Conservation (phyloP, 495 filamentous ascomycete genomes). For the Acidomyces sp. region DNA sequence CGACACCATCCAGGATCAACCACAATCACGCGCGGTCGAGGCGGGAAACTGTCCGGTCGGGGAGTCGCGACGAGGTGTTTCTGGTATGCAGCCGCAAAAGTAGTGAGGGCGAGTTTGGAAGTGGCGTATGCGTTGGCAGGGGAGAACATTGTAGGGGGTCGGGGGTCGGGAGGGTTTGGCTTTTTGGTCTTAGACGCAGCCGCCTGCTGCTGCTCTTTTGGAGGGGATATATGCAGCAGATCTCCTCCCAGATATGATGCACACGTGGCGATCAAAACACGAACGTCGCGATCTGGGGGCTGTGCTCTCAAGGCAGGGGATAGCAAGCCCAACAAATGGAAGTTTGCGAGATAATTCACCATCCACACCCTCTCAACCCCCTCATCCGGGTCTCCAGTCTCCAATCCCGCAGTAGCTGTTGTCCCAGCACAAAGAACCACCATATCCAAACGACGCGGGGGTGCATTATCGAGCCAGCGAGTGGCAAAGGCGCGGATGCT, state of each 20-base stretch:
- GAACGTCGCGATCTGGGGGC: slow-evolving; percentile 82
- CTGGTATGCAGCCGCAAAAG: slow-evolving; percentile 77
- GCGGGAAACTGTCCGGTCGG: slow-evolving; percentile 66
- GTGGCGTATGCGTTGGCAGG: slow-evolving; percentile 51
- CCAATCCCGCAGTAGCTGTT: slow-evolving; percentile 48
- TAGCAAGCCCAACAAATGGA: slow-evolving; percentile 83
- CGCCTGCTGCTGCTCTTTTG: not conserved
- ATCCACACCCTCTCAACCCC: slow-evolving; percentile 83
- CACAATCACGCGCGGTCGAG: slow-evolving; percentile 65
- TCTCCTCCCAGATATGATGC: slow-evolving; percentile 66
- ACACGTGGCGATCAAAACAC: slow-evolving; percentile 77
- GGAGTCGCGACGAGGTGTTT: slow-evolving; percentile 71
- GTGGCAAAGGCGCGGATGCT: slow-evolving; percentile 91
- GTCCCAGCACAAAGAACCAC: slow-evolving; percentile 74
- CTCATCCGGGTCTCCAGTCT: slow-evolving; percentile 45
- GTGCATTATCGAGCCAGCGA: slow-evolving; percentile 93
- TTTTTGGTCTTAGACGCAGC: slow-evolving; percentile 3
- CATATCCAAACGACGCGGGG: slow-evolving; percentile 84
- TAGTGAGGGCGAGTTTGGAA: slow-evolving; percentile 80
- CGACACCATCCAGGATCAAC: slow-evolving; percentile 75
- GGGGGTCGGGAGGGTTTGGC: not conserved
- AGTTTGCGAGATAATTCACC: slow-evolving; percentile 89
- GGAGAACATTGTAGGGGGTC: slow-evolving; percentile 19
- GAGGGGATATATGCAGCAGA: slow-evolving; percentile 23
- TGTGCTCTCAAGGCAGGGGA: slow-evolving; percentile 78